phyloP scores from a whole-genome alignment of 192 early-diverging fungal species.

The Coemansia pectinata region DNA sequence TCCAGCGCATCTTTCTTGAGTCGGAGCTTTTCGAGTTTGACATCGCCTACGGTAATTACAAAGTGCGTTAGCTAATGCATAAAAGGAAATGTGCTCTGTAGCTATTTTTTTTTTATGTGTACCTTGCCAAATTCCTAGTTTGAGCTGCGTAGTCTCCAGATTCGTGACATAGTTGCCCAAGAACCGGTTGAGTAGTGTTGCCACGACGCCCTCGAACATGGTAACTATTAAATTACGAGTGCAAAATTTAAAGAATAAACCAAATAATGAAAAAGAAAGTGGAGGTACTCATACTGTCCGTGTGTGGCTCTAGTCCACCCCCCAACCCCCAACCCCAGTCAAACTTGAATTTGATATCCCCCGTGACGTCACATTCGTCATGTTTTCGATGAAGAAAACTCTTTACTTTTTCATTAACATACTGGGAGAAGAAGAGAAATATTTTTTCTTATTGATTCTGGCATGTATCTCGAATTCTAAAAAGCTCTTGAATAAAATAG shows the following conservation, averaged over 20 bases:
- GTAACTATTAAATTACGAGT: neutral
- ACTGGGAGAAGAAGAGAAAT: neutral
- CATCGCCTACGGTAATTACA: conserved; percentile 70
- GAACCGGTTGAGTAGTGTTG: conserved; percentile 76
- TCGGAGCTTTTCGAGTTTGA: conserved; percentile 88
- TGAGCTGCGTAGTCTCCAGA: conserved; percentile 91
- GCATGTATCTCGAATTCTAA: neutral
- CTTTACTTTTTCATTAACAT: too few relatives aligned
- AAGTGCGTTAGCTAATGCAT: neutral
- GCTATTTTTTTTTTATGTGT: conserved; percentile 14
- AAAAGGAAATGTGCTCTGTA: neutral
- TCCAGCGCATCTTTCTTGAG: conserved; percentile 89
- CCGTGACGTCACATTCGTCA: neutral
- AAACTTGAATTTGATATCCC: neutral
- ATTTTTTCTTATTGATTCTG: neutral
- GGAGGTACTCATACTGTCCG: neutral
- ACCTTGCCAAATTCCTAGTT: conserved; percentile 95
- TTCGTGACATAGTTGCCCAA: conserved; percentile 96
- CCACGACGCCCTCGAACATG: conserved; percentile 81
- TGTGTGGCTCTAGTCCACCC: neutral
- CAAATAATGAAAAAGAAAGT: neutral
- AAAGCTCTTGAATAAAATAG: neutral
- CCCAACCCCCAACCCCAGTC: neutral
- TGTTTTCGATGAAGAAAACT: too few relatives aligned
- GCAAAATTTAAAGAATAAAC: neutral